phyloP scores from a whole-genome alignment of 257 asterid species.

The Solanum chmielewskii region DNA sequence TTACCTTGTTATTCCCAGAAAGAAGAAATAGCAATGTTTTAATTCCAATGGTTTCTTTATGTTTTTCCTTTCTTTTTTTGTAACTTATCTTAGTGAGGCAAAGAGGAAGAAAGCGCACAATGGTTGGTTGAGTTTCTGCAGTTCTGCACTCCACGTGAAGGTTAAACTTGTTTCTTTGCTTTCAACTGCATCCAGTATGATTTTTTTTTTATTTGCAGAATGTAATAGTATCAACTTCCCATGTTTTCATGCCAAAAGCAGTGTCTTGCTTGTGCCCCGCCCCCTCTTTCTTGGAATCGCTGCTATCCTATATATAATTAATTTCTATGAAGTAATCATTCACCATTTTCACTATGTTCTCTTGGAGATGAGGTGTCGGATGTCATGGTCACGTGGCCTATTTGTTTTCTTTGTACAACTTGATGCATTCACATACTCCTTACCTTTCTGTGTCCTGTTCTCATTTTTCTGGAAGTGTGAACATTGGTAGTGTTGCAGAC shows the following conservation, averaged over 20 bases:
- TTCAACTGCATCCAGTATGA: background rate
- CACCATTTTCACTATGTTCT: background rate
- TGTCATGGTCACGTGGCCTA: background rate
- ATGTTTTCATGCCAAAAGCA: background rate
- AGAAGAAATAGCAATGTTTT: background rate
- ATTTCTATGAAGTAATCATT: background rate
- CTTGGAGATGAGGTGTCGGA: background rate
- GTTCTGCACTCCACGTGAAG: background rate
- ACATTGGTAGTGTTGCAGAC: background rate
- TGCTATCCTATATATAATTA: background rate
- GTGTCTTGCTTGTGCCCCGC: background rate
- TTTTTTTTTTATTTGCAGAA: background rate
- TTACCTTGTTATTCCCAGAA: background rate
- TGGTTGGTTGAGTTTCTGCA: slow-evolving; percentile 53
- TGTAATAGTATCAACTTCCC: background rate
- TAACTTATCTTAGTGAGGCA: slow-evolving; percentile 47
- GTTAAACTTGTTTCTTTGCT: slow-evolving; percentile 1
- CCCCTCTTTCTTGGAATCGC: background rate
- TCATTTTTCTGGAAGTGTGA: background rate
- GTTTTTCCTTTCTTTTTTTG: background rate
- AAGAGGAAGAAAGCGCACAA: slow-evolving; percentile 87
- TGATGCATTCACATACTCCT: background rate
- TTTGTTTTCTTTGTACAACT: background rate
- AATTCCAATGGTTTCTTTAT: background rate
- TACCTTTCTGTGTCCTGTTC: background rate